phyloP scores from a whole-genome alignment of 2,329 filamentous ascomycete genomes.

The Ophiostoma populinum region DNA sequence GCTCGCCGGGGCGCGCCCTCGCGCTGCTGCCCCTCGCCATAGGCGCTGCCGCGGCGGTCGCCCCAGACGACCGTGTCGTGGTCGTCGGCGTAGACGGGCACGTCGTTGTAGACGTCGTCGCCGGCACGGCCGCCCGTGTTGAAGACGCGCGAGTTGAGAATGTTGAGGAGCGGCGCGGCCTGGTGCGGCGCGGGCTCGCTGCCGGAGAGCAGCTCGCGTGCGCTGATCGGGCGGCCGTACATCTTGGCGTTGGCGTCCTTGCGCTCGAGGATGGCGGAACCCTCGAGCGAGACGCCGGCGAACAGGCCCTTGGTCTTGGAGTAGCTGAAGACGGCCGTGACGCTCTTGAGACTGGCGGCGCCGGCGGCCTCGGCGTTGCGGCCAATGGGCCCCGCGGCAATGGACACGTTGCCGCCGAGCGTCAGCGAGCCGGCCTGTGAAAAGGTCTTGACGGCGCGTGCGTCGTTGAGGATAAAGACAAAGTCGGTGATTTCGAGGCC shows the following conservation, averaged over 20 bases:
- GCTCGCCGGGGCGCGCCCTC: conserved; percentile 8
- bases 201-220: conserved; percentile 65
- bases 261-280: conserved; percentile 81
- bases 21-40: conserved; percentile 44
- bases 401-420: conserved; percentile 86
- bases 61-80: conserved; percentile 70
- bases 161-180: conserved; percentile 66
- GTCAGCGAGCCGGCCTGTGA: conserved; percentile 83
- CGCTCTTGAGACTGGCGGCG: conserved; percentile 73
- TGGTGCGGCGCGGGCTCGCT: conserved; percentile 61
- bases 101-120: conserved; percentile 76
- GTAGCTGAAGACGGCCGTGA: conserved; percentile 90
- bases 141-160: conserved; percentile 76
- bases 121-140: conserved; percentile 36
- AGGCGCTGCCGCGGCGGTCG: conserved; percentile 31
- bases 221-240: conserved; percentile 70
- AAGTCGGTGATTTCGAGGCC: conserved; percentile 84
- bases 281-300: conserved; percentile 86
- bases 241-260: conserved; percentile 95
- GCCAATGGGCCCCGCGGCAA: conserved; percentile 85
- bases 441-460: conserved; percentile 77
- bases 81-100: conserved; percentile 69
- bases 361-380: conserved; percentile 93
- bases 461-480: conserved; percentile 95
- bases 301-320: conserved; percentile 96